Evolutionary conservation across 129 eudicot species (phyloP).

Genomic region (Lactuca saligna): DNA sequence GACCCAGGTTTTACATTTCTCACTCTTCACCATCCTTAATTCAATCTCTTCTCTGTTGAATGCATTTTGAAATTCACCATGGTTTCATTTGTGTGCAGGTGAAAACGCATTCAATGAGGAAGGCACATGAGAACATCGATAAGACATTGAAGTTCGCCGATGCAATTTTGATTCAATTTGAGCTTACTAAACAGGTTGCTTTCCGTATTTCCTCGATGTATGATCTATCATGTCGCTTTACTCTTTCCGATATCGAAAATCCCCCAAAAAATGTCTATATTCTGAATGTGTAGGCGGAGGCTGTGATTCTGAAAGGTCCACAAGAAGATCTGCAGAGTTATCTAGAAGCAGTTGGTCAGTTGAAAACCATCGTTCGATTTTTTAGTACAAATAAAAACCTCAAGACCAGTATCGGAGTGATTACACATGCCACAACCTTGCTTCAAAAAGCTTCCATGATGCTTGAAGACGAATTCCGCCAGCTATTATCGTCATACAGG

Average conservation of each 20-base stretch:
- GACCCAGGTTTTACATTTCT: conserved; percentile 53
- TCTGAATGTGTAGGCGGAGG: conserved; percentile 62
- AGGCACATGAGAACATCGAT: conserved; percentile 91
- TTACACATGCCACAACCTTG: conserved; percentile 59
- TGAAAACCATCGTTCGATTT: conserved; percentile 52
- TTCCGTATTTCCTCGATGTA: background rate
- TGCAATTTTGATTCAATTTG: conserved; percentile 58
- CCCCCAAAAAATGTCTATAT: background rate
- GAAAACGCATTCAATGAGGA: conserved; percentile 77
- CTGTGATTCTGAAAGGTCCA: conserved; percentile 75
- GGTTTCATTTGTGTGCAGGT: conserved; percentile 33
- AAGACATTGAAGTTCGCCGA: conserved; percentile 79
- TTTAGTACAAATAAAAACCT: conserved; percentile 70
- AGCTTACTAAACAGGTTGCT: conserved; percentile 66
- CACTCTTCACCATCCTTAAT: background rate
- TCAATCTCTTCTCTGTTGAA: background rate
- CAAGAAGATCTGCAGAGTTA: conserved; percentile 93
- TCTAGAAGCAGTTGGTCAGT: conserved; percentile 69
- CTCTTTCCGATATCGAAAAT: no score
- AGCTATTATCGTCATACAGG: conserved; percentile 67
- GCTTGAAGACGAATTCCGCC: conserved; percentile 81
- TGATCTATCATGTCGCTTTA: background rate
- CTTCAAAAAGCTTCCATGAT: conserved; percentile 68
- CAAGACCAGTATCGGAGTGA: conserved; percentile 61
- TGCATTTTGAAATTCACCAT: conserved; percentile 3